Conservation (phyloP, 2,329 filamentous ascomycete genomes). For the Exophiala sp. region DNA sequence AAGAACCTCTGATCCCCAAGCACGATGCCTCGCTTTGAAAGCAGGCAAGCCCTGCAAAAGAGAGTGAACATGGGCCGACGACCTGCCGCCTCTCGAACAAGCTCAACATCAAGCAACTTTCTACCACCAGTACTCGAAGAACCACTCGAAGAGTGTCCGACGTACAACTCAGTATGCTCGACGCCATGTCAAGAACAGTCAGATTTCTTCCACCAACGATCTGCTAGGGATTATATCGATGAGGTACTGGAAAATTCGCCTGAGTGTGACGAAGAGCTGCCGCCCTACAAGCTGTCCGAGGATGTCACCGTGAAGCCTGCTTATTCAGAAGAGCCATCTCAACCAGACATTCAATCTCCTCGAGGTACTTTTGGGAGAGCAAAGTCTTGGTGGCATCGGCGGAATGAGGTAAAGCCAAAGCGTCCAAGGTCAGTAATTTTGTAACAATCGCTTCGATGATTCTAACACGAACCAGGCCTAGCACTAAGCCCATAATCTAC, state of each 20-base stretch:
- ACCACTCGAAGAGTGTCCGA: not conserved
- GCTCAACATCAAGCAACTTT: not conserved
- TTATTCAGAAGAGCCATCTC: constrained; percentile 5
- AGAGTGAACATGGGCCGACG: not conserved
- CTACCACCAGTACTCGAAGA: not conserved
- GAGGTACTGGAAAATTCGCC: not conserved
- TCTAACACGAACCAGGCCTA: too few species aligned
- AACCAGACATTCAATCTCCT: constrained; percentile 8
- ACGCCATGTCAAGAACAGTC: not conserved
- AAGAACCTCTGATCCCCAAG: not conserved
- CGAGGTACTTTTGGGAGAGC: constrained; percentile 10
- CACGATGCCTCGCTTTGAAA: not conserved
- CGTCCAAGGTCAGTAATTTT: not conserved
- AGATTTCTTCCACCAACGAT: not conserved
- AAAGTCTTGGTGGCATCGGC: constrained; percentile 12
- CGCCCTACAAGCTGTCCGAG: constrained; percentile 11
- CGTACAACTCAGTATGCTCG: not conserved
- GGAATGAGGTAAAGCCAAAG: not conserved
- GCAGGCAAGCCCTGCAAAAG: not conserved
- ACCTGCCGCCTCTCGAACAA: not conserved
- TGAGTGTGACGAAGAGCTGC: constrained; percentile 8
- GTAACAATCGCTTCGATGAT: too few species aligned
- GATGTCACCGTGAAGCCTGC: constrained; percentile 10
- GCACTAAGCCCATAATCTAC: not conserved
- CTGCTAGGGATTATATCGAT: not conserved